Evolutionary conservation across 2,329 filamentous ascomycete genomes (phyloP).

Genomic region (Celoporthe dispersa): DNA sequence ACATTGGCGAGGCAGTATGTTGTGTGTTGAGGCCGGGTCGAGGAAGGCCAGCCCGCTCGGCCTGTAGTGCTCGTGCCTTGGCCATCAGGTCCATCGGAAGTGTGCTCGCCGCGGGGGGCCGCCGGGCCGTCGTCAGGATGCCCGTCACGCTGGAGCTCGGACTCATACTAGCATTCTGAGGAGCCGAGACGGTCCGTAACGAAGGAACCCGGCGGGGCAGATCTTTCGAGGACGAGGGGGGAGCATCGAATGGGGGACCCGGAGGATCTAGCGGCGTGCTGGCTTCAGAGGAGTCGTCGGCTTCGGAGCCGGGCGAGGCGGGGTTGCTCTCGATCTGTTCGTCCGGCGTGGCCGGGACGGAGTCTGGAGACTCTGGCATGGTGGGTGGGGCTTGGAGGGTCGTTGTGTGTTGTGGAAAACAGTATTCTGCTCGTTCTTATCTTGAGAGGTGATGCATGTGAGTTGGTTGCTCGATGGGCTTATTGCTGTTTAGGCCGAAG

Average conservation of each 20-base stretch:
- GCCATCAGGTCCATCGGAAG: conserved; percentile 47
- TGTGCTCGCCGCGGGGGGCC: conserved; percentile 49
- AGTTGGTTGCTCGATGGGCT: neutral
- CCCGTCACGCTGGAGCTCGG: conserved; percentile 85
- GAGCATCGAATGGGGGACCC: conserved; percentile 38
- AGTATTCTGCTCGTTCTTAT: conserved; percentile 1
- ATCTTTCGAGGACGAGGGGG: conserved; percentile 34
- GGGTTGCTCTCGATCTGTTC: conserved; percentile 47
- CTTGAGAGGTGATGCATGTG: conserved; percentile 18
- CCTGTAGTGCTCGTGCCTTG: conserved; percentile 43
- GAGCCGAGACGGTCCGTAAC: conserved; percentile 63
- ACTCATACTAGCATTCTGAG: conserved; percentile 64
- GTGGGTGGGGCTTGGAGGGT: conserved; percentile 7
- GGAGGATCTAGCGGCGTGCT: conserved; percentile 52
- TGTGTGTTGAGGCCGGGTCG: conserved; percentile 26
- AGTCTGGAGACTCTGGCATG: conserved; percentile 39
- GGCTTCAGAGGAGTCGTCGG: conserved; percentile 50
- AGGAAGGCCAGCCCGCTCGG: conserved; percentile 39
- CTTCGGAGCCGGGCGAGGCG: conserved; percentile 47
- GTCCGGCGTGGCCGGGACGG: conserved; percentile 51
- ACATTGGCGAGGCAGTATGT: conserved; percentile 33
- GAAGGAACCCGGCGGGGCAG: conserved; percentile 59
- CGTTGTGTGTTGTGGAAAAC: neutral
- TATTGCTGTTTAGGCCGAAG: neutral
- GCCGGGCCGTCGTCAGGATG: conserved; percentile 68